Percentiles rank a stretch among this genome's conserved stretches.
These are phyloP conservation scores for Emmonsiellopsis sp. DNA, from an alignment of 2,329 filamentous ascomycete species.

Conservation along the genomic window DNA sequence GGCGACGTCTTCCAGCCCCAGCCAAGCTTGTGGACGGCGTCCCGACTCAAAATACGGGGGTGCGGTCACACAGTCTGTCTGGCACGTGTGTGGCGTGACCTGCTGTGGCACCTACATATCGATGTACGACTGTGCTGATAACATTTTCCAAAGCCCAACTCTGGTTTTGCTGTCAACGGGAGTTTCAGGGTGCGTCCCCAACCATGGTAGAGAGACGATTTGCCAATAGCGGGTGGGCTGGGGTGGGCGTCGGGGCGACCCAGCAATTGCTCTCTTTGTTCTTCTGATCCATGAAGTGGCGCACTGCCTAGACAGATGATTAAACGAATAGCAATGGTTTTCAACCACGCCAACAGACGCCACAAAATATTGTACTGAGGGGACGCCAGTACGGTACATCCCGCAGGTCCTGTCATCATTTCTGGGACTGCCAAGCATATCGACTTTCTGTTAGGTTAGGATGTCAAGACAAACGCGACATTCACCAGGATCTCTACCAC, in stretches of 20 bases:
- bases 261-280: neutral
- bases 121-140: neutral
- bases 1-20: no score
- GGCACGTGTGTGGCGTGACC: neutral
- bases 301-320: neutral
- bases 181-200: neutral
- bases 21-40: no score
- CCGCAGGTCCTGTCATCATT: neutral
- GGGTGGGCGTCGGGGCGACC: neutral
- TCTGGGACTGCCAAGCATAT: neutral
- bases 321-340: neutral
- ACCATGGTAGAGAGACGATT: neutral
- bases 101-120: neutral
- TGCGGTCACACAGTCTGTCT: neutral
- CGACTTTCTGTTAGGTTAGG: neutral
- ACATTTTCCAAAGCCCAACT: neutral
- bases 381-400: neutral
- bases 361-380: neutral
- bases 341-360: neutral
- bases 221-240: neutral
- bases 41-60: neutral
- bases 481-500: neutral
- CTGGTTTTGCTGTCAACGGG: neutral
- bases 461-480: neutral
- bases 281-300: neutral